These are phyloP conservation scores for Logfia minima DNA, from an alignment of 129 eudicot genomes.

Conservation along the genomic window DNA sequence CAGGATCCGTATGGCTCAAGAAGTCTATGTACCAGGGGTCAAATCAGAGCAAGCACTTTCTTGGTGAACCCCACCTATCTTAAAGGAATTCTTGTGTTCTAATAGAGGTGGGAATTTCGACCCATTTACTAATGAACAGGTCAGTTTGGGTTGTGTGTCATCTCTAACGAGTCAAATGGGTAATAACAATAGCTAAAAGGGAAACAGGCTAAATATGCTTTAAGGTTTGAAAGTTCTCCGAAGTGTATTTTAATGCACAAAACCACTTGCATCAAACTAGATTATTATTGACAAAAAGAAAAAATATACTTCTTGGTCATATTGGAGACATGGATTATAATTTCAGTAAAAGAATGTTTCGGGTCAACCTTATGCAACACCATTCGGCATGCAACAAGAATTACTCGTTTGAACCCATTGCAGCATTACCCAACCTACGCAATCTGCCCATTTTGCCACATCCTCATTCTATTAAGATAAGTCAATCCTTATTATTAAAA, in stretches of 20 bases:
- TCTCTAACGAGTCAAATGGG: neutral
- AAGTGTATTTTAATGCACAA: neutral
- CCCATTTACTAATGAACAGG: neutral
- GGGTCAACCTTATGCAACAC: neutral
- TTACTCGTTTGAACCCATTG: neutral
- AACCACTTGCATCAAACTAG: neutral
- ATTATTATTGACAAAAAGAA: neutral
- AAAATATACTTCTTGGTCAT: too few relatives aligned
- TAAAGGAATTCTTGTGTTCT: neutral
- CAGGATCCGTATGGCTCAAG: slow-evolving; percentile 86
- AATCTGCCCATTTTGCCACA: neutral
- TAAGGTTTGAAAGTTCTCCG: neutral
- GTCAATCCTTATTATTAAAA: neutral
- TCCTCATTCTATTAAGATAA: neutral
- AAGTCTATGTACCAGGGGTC: slow-evolving; percentile 55
- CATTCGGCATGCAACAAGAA: neutral
- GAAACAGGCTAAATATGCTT: neutral
- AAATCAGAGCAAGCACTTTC: slow-evolving; percentile 33
- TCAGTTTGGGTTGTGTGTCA: neutral
- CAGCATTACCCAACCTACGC: neutral
- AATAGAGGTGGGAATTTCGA: neutral
- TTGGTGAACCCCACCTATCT: slow-evolving; percentile 13
- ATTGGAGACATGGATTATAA: too few relatives aligned
- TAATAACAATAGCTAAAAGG: neutral
- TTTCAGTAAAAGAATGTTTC: neutral